A percentile compares a stretch with the other conserved stretches of the same genome.
Evolutionary conservation across 495 filamentous ascomycete genomes (phyloP).

Genomic region (Tuber indicum): DNA sequence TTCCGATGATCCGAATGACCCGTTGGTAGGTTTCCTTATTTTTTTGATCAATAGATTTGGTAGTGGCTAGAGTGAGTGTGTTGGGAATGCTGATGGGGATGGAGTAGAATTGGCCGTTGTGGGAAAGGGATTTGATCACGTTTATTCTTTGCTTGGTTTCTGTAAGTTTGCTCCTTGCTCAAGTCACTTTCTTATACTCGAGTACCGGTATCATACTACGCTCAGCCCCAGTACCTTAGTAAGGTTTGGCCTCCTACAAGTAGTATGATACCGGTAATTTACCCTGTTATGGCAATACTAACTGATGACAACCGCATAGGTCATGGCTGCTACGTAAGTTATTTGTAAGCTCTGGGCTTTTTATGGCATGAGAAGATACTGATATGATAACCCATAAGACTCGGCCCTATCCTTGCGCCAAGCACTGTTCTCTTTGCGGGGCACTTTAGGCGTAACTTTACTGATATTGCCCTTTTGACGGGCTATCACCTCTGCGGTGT

Average conservation of each 20-base stretch:
- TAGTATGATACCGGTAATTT: not conserved
- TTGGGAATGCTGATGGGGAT: constrained; percentile 26
- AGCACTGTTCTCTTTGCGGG: constrained; percentile 68
- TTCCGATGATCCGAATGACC: constrained; percentile 74
- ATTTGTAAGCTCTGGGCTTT: not conserved
- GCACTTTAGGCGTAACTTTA: constrained; percentile 56
- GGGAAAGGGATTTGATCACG: constrained; percentile 76
- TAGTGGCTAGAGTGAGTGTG: not conserved
- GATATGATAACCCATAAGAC: constrained; percentile 25
- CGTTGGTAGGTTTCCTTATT: constrained; percentile 51
- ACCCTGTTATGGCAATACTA: not conserved
- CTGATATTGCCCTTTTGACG: constrained; percentile 69
- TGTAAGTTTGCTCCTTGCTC: constrained; percentile 45
- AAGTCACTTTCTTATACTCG: not conserved
- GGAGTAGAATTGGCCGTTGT: constrained; percentile 79
- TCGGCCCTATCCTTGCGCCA: constrained; percentile 78
- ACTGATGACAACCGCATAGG: constrained; percentile 21
- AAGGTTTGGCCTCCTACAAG: not conserved
- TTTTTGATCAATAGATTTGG: constrained; percentile 17
- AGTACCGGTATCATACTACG: not conserved
- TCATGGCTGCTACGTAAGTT: constrained; percentile 37
- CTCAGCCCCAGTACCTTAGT: not conserved
- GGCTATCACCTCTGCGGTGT: constrained; percentile 83
- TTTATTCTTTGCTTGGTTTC: constrained; percentile 68
- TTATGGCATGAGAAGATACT: not conserved